Base-by-base conservation (phyloP, 306 rosid genomes). In the Casuarina cunninghamiana region DNA sequence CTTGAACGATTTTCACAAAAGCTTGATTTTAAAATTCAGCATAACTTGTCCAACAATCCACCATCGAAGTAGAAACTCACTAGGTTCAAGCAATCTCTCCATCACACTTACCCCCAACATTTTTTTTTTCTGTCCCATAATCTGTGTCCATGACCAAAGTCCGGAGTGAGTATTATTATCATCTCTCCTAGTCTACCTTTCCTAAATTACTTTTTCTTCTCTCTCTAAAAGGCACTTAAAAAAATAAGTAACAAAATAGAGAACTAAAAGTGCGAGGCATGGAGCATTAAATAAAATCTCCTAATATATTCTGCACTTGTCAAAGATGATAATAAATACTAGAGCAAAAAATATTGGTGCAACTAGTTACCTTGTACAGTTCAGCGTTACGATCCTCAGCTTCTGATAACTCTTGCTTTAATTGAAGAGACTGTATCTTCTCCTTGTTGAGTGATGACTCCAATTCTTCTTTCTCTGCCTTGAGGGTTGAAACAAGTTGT, bases 401-500 rank as follows among this genome's bases (percentile, higher is more conserved):
- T 53, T 90, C 97, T 11, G 77, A 77, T 80, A 94, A 72, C 69
- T 92, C 97, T 91, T 94, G 94, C 84, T 86, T 94, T 69, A 94
- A 84, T 79, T 92, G 93, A 73, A 90, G 83, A 83, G 88, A 68
- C 55, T 83, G 91, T 71, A 80, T 72, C 83, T 79, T 92, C 85
- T 92, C 98, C 81, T 88, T 89, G 78, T 80, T 71, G 66, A 94
- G 91, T 48, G 86, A 86, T 73, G 90, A 91, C 79, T 90, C 96
- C 77, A 92, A 63, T 82, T 90, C 97, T 81, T 90, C 93, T 85
- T 83, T 94, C 81, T 91, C 93, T 17, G 89, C 86, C 87, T 84
- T 92, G 84, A 92, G 80, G 74, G 86, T 80, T 55, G 86, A 84
- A 55, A 85, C 10, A 77, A 87, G 80, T 80, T 85, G 83, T 62